Conservation (phyloP, 768 basidiomycete species). For the Chlorophyllum brunneum region DNA sequence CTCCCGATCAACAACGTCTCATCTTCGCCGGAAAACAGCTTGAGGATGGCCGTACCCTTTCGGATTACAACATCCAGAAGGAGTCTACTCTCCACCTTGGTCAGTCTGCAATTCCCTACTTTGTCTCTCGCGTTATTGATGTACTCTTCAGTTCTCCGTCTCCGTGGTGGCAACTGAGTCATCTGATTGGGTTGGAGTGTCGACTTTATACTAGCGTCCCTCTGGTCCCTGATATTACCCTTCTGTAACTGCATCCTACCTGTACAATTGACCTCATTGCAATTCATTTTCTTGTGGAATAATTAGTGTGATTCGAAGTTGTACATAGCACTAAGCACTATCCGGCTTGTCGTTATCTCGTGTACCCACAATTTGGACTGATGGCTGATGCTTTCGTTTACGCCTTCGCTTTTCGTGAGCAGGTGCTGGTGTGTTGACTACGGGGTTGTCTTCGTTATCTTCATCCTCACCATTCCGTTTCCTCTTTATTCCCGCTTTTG, state of each 20-base stretch:
- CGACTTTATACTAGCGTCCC: neutral
- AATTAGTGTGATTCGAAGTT: neutral
- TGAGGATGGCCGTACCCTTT: constrained; percentile 74
- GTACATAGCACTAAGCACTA: neutral
- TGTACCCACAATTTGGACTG: too few species aligned
- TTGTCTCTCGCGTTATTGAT: neutral
- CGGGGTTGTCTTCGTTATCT: constrained; percentile 10
- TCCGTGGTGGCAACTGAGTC: constrained; percentile 62
- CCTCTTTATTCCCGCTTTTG: constrained; percentile 22
- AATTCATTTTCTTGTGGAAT: neutral
- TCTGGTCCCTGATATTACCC: neutral
- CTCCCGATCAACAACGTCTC: constrained; percentile 74
- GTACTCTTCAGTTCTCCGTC: constrained; percentile 53
- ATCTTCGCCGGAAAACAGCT: constrained; percentile 81
- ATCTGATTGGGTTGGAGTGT: neutral
- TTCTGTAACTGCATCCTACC: too few species aligned
- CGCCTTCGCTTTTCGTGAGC: constrained; percentile 18
- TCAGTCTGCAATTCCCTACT: constrained; percentile 9
- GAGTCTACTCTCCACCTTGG: constrained; percentile 65
- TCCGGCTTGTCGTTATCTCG: too few species aligned
- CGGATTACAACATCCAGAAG: constrained; percentile 77
- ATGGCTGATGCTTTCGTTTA: constrained; percentile 16
- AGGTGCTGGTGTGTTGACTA: neutral
- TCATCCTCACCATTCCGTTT: constrained; percentile 19
- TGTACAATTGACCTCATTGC: neutral